These are phyloP conservation scores for Endoconidiophora laricicola DNA, from an alignment of 2,329 filamentous ascomycete species.

Conservation along the genomic window DNA sequence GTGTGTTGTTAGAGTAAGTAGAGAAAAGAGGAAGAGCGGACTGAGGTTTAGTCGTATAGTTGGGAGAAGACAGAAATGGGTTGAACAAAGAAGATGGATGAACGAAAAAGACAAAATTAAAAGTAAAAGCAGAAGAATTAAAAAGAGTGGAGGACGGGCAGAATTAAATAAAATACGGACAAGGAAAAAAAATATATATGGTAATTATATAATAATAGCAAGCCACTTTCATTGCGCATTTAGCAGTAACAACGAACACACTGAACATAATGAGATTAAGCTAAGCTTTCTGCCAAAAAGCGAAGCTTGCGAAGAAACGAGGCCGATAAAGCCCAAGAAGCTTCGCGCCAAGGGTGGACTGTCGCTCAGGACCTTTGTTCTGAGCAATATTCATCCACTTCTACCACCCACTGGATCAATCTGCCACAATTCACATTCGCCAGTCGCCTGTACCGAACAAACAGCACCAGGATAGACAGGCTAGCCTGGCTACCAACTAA, in stretches of 20 bases:
- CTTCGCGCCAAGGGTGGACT: background rate
- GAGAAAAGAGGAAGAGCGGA: background rate
- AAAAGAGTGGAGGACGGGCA: background rate
- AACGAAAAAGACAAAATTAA: background rate
- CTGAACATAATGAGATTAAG: background rate
- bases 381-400: no score
- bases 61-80: no score
- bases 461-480: no score
- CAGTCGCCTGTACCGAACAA: no score
- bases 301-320: background rate
- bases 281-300: background rate
- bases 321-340: background rate
- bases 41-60: no score
- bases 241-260: background rate
- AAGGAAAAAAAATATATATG: background rate
- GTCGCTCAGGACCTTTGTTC: background rate
- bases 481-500: no score
- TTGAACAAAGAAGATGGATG: no score
- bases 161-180: conserved; percentile 3
- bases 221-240: background rate
- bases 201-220: background rate
- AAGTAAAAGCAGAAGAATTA: background rate
- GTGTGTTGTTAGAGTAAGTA: background rate
- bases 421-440: no score
- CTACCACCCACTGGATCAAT: no score